Percentiles rank a stretch among this genome's conserved stretches.
Evolutionary conservation across 768 basidiomycete genomes (phyloP).

Genomic region (Tubosaeta sp.): DNA sequence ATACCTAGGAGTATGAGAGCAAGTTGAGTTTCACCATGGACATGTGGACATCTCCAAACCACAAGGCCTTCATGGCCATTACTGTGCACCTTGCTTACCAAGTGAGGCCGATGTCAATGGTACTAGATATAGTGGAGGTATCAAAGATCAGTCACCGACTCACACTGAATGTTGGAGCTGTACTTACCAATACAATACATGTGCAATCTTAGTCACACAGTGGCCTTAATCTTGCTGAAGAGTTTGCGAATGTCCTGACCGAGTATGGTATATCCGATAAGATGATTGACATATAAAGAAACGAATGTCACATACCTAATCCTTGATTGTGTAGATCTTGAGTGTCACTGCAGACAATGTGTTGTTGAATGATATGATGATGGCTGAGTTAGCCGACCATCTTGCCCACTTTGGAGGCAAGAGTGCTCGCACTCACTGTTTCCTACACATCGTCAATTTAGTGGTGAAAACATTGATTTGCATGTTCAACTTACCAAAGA

Average conservation of each 20-base stretch:
- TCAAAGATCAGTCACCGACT: neutral
- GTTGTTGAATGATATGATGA: neutral
- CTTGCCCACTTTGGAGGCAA: neutral
- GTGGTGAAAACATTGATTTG: slow-evolving; percentile 31
- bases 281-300: too few relatives aligned
- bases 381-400: neutral
- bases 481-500: slow-evolving; percentile 33
- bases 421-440: slow-evolving; percentile 17
- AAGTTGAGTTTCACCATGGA: neutral
- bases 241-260: neutral
- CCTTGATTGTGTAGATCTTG: neutral
- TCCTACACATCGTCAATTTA: slow-evolving; percentile 21
- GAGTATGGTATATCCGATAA: neutral
- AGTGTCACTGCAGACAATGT: slow-evolving; percentile 1
- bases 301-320: neutral
- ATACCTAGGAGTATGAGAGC: slow-evolving; percentile 1
- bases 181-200: too few relatives aligned
- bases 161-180: too few relatives aligned
- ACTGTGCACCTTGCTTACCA: neutral
- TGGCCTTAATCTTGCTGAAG: neutral
- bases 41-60: neutral
- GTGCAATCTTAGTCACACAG: neutral
- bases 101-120: slow-evolving; percentile 5
- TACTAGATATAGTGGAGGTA: slow-evolving; percentile 32
- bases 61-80: neutral